phyloP scores from a whole-genome alignment of 768 basidiomycete species.

The Pulveroboletus ravenelii region DNA sequence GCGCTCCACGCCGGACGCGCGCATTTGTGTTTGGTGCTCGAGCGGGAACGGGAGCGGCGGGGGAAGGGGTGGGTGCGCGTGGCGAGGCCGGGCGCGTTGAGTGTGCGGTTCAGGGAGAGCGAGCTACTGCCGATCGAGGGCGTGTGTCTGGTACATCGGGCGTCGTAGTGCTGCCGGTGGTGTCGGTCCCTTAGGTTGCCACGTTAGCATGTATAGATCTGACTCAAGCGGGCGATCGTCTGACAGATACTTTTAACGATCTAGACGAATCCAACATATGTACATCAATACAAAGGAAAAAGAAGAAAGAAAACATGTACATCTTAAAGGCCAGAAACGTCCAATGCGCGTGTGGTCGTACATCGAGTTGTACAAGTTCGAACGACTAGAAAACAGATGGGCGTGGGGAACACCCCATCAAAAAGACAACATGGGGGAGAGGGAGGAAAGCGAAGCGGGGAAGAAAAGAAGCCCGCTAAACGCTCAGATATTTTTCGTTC shows the following conservation, averaged over 20 bases:
- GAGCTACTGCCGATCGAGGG: slow-evolving; percentile 18
- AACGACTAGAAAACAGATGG: background rate
- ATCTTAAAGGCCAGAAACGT: background rate
- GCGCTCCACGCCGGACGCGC: slow-evolving; percentile 15
- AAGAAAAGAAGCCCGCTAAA: background rate
- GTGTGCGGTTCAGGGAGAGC: slow-evolving; percentile 21
- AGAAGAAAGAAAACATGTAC: too few species aligned
- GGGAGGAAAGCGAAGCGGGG: background rate
- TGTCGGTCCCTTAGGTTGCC: too few species aligned
- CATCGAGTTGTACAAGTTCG: background rate
- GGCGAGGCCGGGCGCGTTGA: slow-evolving; percentile 17
- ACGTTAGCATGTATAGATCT: background rate
- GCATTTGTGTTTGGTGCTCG: slow-evolving; percentile 22
- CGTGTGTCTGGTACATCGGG: slow-evolving; percentile 21
- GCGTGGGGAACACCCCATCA: background rate
- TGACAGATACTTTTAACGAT: too few species aligned
- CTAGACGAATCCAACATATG: background rate
- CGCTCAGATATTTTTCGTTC: slow-evolving; percentile 75
- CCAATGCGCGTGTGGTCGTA: background rate
- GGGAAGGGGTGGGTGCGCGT: slow-evolving; percentile 21
- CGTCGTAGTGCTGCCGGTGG: background rate
- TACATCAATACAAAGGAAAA: background rate
- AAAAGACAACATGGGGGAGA: background rate
- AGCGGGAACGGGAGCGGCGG: slow-evolving; percentile 18
- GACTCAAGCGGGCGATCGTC: too few species aligned